These are phyloP conservation scores for Secale cereale DNA, from an alignment of 176 grass and related monocot species.

Conservation along the genomic window DNA sequence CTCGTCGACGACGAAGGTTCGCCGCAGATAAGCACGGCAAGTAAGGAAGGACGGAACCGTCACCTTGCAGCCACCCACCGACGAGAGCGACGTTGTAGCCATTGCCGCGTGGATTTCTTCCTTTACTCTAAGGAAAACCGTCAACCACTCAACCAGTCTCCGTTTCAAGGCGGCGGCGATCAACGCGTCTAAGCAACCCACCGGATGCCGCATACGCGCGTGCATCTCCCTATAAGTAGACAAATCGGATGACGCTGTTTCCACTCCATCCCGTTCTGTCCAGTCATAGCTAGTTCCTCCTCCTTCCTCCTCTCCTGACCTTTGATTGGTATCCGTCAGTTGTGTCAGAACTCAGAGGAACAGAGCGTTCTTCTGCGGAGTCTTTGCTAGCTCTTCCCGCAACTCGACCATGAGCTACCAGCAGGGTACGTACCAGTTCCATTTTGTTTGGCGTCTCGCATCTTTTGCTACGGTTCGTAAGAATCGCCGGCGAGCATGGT, in stretches of 20 bases:
- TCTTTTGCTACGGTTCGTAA: neutral
- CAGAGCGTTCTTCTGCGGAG: neutral
- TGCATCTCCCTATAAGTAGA: neutral
- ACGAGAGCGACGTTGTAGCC: neutral
- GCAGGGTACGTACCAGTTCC: neutral
- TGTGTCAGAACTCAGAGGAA: neutral
- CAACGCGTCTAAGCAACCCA: neutral
- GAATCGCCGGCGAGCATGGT: neutral
- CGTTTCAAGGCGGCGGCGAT: neutral
- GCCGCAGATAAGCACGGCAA: neutral
- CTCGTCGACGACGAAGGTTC: neutral
- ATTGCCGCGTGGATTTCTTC: neutral
- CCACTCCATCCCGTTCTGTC: neutral
- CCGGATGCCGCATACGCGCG: neutral
- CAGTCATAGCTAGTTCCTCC: neutral
- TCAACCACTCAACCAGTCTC: neutral
- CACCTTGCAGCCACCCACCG: neutral
- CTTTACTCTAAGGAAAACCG: neutral
- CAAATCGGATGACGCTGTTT: neutral
- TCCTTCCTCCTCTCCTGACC: neutral
- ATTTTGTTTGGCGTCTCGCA: too few relatives aligned
- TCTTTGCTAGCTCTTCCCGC: neutral
- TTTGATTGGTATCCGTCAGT: neutral
- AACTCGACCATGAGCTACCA: slow-evolving; percentile 4
- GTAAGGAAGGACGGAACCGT: neutral